Evolutionary conservation across 257 asterid species (phyloP), one percentile per base, ranked within the genome.

Genomic region (Ilex aquifolium): DNA sequence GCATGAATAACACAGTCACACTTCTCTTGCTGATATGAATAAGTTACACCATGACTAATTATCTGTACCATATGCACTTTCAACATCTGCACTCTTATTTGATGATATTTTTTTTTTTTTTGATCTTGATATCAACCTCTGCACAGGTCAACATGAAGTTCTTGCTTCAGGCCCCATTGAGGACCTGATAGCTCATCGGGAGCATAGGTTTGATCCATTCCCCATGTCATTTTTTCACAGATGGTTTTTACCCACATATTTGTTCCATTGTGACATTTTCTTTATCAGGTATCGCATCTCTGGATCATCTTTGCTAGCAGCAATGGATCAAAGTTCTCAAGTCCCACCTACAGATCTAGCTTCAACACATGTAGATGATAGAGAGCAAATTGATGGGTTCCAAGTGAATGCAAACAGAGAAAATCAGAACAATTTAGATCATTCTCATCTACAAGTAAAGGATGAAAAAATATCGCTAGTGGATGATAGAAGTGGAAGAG

Each of bases 161-260:
- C 97, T 92, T 66, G 93, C 97, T 51, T 92, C 98, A 56, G 98
- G 98, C 72, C 98, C 98, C 15, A 89, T 92, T 65, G 98, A 92
- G 86, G 98, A 92, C 83, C 97, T 92, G 78, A 92, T 92, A 63
- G 95, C 98, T 79, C 98, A 92, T 72, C 96, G 97, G 7, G 98
- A 92, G 77, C 98, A 92, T 75, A 84, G 98, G 98, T 91, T 80
- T 68, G 69, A 64, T 58, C 56, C 55, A 48, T 31, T 53, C 57
- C 21, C 57, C 57, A 53, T 53, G 27, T 53, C 15, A 5, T 46
- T 46, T 46, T 46, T 46, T 46, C 52, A 46, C 52, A 10, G n/a
- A 14, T 46, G 52, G n/a, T 14, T 10, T 46, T 46, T 11, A 46
- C 8, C 11, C 15, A 21, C 30, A 53, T 61, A 52, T 44, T 17